Conservation (phyloP, 331 rosid species). For the Malus hybrid region DNA sequence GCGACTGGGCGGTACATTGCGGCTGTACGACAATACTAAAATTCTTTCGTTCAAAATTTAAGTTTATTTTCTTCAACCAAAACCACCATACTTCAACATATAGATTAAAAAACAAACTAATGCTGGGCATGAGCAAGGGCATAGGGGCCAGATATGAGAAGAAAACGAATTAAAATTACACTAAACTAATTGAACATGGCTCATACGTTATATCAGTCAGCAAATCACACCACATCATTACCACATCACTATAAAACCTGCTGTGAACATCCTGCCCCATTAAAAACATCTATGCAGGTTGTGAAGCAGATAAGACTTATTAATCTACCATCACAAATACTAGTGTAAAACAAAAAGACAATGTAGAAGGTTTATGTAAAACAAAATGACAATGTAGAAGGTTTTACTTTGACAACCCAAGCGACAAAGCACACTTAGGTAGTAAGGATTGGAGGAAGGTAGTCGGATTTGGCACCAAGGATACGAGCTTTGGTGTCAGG, state of each 20-base stretch:
- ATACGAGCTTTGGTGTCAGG: slow-evolving; percentile 87
- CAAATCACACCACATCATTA: slow-evolving; percentile 1
- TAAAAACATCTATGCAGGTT: slow-evolving; percentile 6
- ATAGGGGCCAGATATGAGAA: neutral
- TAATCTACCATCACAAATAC: slow-evolving; percentile 1
- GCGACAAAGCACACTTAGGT: slow-evolving; percentile 29
- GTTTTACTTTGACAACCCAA: slow-evolving; percentile 1
- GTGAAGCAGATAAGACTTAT: neutral
- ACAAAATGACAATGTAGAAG: no score
- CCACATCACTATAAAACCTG: slow-evolving; percentile 1
- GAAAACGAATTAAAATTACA: neutral
- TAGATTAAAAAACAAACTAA: no score
- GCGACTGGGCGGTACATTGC: no score
- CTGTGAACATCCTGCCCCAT: slow-evolving; percentile 7
- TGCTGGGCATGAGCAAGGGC: no score
- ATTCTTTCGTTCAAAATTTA: neutral
- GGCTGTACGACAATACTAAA: no score
- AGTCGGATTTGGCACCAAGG: slow-evolving; percentile 75
- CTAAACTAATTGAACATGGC: neutral
- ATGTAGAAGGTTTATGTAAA: neutral
- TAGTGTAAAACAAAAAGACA: slow-evolving; percentile 8
- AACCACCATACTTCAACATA: no score
- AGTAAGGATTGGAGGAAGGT: slow-evolving; percentile 89
- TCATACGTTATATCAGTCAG: neutral
- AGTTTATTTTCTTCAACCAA: neutral